A percentile compares a stretch with the other conserved stretches of the same genome.
Evolutionary conservation across 345 rosid genomes (phyloP).

Genomic region (Diplotaxis tenuifolia): DNA sequence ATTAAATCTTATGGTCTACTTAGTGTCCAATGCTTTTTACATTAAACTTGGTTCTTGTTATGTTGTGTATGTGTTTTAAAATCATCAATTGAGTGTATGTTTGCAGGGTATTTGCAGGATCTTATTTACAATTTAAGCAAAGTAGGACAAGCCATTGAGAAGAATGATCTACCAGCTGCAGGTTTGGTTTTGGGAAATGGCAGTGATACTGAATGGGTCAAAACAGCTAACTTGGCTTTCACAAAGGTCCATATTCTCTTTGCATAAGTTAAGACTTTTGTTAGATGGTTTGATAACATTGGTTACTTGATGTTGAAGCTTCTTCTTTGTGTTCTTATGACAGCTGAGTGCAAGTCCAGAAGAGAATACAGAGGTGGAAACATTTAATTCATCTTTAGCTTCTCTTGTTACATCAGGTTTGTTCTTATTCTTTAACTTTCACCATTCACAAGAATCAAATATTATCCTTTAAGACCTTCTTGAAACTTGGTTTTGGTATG

Average conservation of each 20-base stretch:
- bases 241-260: constrained; percentile 48
- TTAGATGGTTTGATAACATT: neutral
- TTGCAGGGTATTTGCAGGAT: constrained; percentile 86
- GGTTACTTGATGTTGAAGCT: constrained; percentile 14
- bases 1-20: neutral
- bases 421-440: neutral
- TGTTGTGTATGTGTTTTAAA: neutral
- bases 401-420: constrained; percentile 83
- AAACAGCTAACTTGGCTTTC: constrained; percentile 66
- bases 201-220: constrained; percentile 71
- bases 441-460: constrained; percentile 8
- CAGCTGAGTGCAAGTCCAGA: constrained; percentile 79
- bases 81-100: neutral
- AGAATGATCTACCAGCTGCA: constrained; percentile 66
- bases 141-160: constrained; percentile 92
- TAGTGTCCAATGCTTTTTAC: neutral
- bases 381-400: constrained; percentile 78
- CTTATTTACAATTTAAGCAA: constrained; percentile 83
- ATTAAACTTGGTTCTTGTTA: too few species aligned
- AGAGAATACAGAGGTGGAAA: constrained; percentile 65
- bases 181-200: constrained; percentile 70
- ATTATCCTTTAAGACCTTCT: neutral
- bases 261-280: neutral
- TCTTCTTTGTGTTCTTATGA: constrained; percentile 7
- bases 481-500: constrained; percentile 2